phyloP scores from a whole-genome alignment of 805 yeast species.

The Candida dajiaensis region DNA sequence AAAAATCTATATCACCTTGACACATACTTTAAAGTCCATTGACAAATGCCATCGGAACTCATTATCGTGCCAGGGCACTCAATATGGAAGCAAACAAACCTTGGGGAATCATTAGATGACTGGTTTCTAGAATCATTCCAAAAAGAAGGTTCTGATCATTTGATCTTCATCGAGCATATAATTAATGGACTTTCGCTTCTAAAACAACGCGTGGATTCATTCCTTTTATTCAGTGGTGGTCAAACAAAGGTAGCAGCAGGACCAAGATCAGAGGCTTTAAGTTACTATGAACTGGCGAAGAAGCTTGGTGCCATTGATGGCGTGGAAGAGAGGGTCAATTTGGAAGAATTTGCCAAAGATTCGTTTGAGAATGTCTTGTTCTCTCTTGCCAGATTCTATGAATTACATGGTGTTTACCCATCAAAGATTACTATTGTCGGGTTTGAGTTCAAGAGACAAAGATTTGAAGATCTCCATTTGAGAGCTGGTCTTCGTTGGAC shows the following conservation, averaged over 20 bases:
- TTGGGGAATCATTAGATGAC: constrained; percentile 44
- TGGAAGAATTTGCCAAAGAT: constrained; percentile 74
- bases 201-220: constrained; percentile 26
- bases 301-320: constrained; percentile 20
- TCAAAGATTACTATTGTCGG: constrained; percentile 52
- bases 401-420: constrained; percentile 45
- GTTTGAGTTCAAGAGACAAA: constrained; percentile 61
- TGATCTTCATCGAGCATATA: constrained; percentile 60
- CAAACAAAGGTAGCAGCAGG: constrained; percentile 56
- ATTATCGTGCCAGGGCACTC: constrained; percentile 60
- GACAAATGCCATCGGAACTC: constrained; percentile 20
- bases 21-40: too few species aligned
- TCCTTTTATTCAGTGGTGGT: constrained; percentile 55
- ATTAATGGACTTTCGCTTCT: constrained; percentile 35
- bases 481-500: constrained; percentile 40
- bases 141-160: constrained; percentile 60
- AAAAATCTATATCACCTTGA: too few species aligned
- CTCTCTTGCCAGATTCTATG: constrained; percentile 48
- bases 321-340: constrained; percentile 26
- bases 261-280: constrained; percentile 52
- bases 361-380: constrained; percentile 73
- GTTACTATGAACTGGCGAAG: constrained; percentile 45
- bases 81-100: constrained; percentile 44
- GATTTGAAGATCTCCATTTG: constrained; percentile 55
- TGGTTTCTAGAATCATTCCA: constrained; percentile 72